Conservation (phyloP, 1,284 basidiomycete genomes). For the Earliella scabrosa region DNA sequence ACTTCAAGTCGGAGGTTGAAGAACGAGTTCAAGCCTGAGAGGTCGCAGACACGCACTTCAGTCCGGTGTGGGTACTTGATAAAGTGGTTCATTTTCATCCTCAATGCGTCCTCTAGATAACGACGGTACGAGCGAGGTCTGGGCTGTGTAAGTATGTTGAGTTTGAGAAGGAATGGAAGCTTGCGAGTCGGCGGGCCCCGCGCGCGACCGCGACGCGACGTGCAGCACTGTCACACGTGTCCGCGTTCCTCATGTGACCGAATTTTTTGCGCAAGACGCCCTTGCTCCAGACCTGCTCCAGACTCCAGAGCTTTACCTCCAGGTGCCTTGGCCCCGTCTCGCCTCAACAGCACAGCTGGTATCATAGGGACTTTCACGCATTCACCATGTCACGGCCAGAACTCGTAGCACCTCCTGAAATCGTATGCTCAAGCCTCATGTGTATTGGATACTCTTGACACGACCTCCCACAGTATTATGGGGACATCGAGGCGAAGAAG, state of each 20-base stretch:
- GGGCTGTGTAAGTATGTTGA: neutral
- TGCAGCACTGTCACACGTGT: constrained; percentile 15
- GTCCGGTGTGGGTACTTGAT: too few species aligned
- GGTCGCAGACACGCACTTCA: too few species aligned
- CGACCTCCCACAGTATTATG: constrained; percentile 80
- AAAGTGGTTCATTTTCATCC: too few species aligned
- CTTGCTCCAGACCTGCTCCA: neutral
- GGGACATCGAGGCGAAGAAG: constrained; percentile 93
- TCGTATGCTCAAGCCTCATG: constrained; percentile 58
- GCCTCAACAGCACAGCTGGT: neutral
- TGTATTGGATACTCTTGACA: constrained; percentile 10
- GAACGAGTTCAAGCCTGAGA: too few species aligned
- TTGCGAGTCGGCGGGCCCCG: too few species aligned
- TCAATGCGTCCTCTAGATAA: too few species aligned
- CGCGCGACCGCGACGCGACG: neutral
- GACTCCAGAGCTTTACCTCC: too few species aligned
- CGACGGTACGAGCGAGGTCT: too few species aligned
- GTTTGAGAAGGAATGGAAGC: neutral
- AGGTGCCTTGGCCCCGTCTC: too few species aligned
- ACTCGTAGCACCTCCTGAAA: constrained; percentile 94
- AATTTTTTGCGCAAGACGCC: constrained; percentile 6
- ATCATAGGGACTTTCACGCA: too few species aligned
- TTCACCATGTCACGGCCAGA: constrained; percentile 92
- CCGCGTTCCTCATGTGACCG: constrained; percentile 14
- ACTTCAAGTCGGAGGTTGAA: too few species aligned